Percentiles rank a stretch among this genome's conserved stretches.
Evolutionary conservation across 192 early-diverging fungal species (phyloP).

Genomic region (Coemansia sp.): DNA sequence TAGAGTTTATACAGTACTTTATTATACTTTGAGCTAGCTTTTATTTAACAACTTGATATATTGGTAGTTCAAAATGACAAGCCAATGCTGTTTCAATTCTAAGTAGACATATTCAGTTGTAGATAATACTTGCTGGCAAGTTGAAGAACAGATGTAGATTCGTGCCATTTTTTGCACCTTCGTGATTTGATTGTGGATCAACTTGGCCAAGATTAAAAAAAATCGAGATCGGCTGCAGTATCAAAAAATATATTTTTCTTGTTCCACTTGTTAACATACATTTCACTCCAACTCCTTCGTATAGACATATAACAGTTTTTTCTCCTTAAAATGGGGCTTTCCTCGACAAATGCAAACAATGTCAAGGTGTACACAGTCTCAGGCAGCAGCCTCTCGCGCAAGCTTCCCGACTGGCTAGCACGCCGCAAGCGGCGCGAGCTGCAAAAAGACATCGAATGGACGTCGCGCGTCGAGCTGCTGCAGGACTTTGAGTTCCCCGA

Average conservation of each 20-base stretch:
- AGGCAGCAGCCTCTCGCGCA: constrained; percentile 65
- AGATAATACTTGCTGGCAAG: too few relatives aligned
- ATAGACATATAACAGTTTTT: neutral
- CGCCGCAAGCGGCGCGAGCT: constrained; percentile 80
- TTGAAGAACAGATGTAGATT: too few relatives aligned
- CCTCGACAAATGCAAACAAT: constrained; percentile 87
- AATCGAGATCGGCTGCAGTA: neutral
- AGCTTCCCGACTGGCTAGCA: constrained; percentile 93
- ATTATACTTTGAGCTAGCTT: too few relatives aligned
- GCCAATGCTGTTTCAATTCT: too few relatives aligned
- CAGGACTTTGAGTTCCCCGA: constrained; percentile 99
- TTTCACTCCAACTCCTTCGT: neutral
- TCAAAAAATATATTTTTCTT: neutral
- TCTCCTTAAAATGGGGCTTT: constrained; percentile 60
- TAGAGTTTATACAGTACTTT: too few relatives aligned
- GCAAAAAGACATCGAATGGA: constrained; percentile 85
- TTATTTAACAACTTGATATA: too few relatives aligned
- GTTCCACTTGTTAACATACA: neutral
- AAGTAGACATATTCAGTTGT: too few relatives aligned
- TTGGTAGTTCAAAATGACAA: too few relatives aligned
- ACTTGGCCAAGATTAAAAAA: neutral
- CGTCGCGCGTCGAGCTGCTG: constrained; percentile 89
- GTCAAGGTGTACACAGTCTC: constrained; percentile 88
- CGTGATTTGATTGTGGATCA: too few relatives aligned
- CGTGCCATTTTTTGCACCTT: too few relatives aligned